Evolutionary conservation across 768 basidiomycete species (phyloP), one percentile per base, ranked within the genome.

Genomic region (Hemileccinum rubropunctum): DNA sequence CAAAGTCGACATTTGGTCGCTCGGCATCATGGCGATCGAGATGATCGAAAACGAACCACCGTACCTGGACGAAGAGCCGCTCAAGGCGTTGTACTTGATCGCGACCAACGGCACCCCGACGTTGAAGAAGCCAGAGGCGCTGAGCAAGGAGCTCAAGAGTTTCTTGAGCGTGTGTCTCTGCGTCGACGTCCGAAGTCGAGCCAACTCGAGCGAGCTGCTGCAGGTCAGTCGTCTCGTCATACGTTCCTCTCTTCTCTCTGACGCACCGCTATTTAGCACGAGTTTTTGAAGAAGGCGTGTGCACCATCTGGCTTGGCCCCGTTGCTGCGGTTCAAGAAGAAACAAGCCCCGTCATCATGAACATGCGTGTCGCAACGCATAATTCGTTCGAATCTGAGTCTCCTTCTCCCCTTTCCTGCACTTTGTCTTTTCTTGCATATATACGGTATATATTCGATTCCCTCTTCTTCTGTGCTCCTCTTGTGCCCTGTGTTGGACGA

Each of bases 31-130:
- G 93, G 93, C 93, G 5, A 98, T 98, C 53, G 92, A 98, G 77
- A 98, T 98, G 95, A 95, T 98, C 56, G 94, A 98, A 69, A 94
- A 92, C 61, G 94, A 97, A 69, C 94, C 94, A 2, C 94, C 94
- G 6, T 95, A 97, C 67, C 76, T 98, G 35, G 92, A 95, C 57
- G 94, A 98, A 65, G 94, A 98, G 61, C 94, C 94, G 0, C 75
- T 95, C 52, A 91, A 95, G 73, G 94, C 95, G 17, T 71, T 98
- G 40, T 97, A 98, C 69, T 72, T 97, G 53, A 97, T 98, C 60
- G 97, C 95, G 32, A 99, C 95, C 37, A 98, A 98, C 63, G 97
- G 97, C 12, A 98, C 97, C 15, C 97, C 97, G 48, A 98, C 97
- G 51, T 67, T 99, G 66, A 98, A 98, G 81, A 91, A 89, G 62